phyloP scores from a whole-genome alignment of 495 filamentous ascomycete genomes.

The Tuber calosporum region DNA sequence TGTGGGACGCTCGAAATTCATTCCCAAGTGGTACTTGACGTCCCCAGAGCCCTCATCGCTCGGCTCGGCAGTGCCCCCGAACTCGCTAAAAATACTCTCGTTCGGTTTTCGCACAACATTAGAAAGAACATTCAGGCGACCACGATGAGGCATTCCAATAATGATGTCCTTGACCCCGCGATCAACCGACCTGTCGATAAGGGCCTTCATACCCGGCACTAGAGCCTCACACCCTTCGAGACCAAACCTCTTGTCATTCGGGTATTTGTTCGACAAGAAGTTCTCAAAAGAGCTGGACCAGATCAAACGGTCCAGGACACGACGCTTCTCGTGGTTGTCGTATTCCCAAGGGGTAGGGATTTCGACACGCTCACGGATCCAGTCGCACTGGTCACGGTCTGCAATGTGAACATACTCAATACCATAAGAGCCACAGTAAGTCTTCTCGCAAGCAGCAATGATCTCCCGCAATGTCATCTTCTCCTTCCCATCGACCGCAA shows the following conservation, averaged over 20 bases:
- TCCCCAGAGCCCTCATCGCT: slow-evolving; percentile 95
- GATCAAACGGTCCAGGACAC: slow-evolving; percentile 93
- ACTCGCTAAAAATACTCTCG: slow-evolving; percentile 98
- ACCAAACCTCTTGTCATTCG: slow-evolving; percentile 98
- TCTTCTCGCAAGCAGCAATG: slow-evolving; percentile 80
- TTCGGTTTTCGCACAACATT: slow-evolving; percentile 99
- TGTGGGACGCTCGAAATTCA: slow-evolving; percentile 99
- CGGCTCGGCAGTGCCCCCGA: slow-evolving; percentile 78
- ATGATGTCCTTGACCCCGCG: slow-evolving; percentile 98
- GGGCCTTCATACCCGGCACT: slow-evolving; percentile 97
- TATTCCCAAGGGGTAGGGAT: slow-evolving; percentile 92
- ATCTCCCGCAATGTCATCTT: slow-evolving; percentile 98
- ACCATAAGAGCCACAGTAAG: slow-evolving; percentile 95
- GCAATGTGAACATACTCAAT: slow-evolving; percentile 98
- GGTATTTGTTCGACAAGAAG: slow-evolving; percentile 93
- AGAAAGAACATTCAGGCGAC: slow-evolving; percentile 93
- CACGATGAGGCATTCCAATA: slow-evolving; percentile 98
- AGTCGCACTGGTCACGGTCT: slow-evolving; percentile 94
- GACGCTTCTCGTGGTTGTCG: slow-evolving; percentile 90
- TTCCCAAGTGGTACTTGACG: slow-evolving; percentile 98
- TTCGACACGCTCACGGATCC: slow-evolving; percentile 90
- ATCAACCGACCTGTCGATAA: slow-evolving; percentile 96
- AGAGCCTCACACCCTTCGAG: slow-evolving; percentile 93
- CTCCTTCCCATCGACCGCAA: slow-evolving; percentile 74
- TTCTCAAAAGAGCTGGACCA: slow-evolving; percentile 95